phyloP scores from a whole-genome alignment of 2,329 filamentous ascomycete species.

The Chaetomiaceae sp. region DNA sequence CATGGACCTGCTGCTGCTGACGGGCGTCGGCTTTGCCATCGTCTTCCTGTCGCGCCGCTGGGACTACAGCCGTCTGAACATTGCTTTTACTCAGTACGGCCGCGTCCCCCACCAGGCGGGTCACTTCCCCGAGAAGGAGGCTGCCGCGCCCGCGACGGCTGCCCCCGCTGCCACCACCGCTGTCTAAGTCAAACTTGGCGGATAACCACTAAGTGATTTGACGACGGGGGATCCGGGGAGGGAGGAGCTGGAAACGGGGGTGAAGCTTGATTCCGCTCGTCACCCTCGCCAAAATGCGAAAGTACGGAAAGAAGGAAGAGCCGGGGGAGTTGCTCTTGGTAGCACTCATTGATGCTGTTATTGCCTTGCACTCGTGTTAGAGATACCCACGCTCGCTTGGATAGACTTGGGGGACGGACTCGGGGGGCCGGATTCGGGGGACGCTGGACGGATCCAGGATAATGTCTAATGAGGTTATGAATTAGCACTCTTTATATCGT shows the following conservation, averaged over 20 bases:
- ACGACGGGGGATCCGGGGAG: not conserved
- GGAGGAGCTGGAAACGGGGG: not conserved
- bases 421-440: too few relatives aligned
- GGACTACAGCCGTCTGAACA: constrained; percentile 49
- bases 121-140: constrained; percentile 45
- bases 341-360: not conserved
- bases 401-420: not conserved
- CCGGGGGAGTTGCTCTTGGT: not conserved
- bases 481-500: not conserved
- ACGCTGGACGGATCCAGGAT: not conserved
- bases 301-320: not conserved
- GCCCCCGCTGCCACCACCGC: not conserved
- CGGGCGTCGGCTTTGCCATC: constrained; percentile 40
- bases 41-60: constrained; percentile 43
- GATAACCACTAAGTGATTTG: too few relatives aligned
- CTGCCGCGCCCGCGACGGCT: constrained; percentile 4
- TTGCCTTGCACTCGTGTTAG: not conserved
- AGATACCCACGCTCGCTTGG: constrained; percentile 16
- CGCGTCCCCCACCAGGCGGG: constrained; percentile 40
- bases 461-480: constrained; percentile 15
- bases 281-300: not conserved
- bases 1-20: constrained; percentile 47
- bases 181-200: not conserved
- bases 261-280: not conserved
- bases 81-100: constrained; percentile 53